Base-by-base conservation (phyloP, 345 rosid genomes). In the Atalantia buxifolia region DNA sequence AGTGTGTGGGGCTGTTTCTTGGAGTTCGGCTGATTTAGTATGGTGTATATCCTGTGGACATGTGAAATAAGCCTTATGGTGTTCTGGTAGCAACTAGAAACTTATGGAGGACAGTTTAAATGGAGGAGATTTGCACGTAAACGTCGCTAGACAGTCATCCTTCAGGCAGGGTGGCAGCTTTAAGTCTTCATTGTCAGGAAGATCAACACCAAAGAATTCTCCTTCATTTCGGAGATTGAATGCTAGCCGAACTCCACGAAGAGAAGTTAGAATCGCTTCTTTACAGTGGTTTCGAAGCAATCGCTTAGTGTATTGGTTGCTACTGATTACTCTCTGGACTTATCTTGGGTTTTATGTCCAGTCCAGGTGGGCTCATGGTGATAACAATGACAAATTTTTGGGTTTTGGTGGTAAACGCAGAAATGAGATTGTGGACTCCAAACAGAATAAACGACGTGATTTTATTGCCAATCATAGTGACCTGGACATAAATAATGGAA, bases 351-450 rank as follows among this genome's bases (percentile, higher is more conserved):
- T 95, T 77, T 92, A 91, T 76, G 92, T 93, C 16, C 99, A 95
- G 89, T 95, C 99, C 65, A 85, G 90, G 80, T 95, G 99, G 99
- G 99, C 99, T 70, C 99, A 95, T 83, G 95, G 90, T 72, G 84
- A 91, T 87, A 89, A 93, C 77, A 83, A 84, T 78, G 91, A 93
- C 60, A 82, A 91, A 38, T 91, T 92, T 83, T 85, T 90, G 30
- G 94, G 90, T 38, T 92, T 95, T 80, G 88, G 89, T 72, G 90
- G 88, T 63, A 88, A 84, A 83, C 79, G 78, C 40, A 80, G 83
- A 45, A 87, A 77, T 80, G 78, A 50, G 31, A 64, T 50, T 76
- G 75, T 81, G 76, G 85, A 76, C 40, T 76, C 85, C 75, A 85
- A 82, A 67, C 83, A 77, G 80, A 83, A 33, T 61, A 79, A 69